Base-by-base conservation (phyloP, 768 basidiomycete genomes). In the Suillus plorans region DNA sequence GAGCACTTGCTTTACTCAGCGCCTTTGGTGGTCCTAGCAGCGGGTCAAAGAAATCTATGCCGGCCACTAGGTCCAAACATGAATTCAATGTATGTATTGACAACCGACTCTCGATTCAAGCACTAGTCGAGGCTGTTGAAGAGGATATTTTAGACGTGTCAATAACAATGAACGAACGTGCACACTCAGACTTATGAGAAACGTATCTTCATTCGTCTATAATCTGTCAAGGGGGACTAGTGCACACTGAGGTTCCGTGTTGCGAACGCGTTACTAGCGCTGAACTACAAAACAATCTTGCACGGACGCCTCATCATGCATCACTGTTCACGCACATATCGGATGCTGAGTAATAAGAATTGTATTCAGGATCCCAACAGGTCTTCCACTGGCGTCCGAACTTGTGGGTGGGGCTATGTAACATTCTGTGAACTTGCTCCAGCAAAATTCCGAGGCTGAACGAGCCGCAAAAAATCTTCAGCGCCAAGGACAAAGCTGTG, bases 401-500 rank as follows among this genome's bases (percentile, higher is more conserved):
- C 67, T 70, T 25, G 71, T 71, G 36, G 1, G 22, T 50, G 7
- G 79, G 73, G 44, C 18, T 44, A 8, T 37, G 36, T 10, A 37
- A 20, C 67, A 4, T 80, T 79, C 0, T 85, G 82, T 63, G 36
- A 37, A 37, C 1, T 10, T 37, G 49, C 63, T 67, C 63, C 57
- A 69, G 67, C 8, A 53, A 3, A 88, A 66, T 68, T 91, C 90
- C 0, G 89, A 92, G 2, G 81, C 73, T 0, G 90, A 90, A 6
- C 87, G 84, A 57, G 74, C 90, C 2, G 95, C 97, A 73, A 97
- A 10, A 88, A 85, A 16, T 88, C 88, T 69, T 88, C 81, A 0
- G 85, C 85, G 2, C 86, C 87, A 12, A 81, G 77, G 3, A 89
- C 77, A 69, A 92, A 91, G 0, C 90, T 90, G 5, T 90, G 86